These are phyloP conservation scores for Myochromella boudieri DNA, from an alignment of 768 basidiomycete genomes.

Conservation along the genomic window DNA sequence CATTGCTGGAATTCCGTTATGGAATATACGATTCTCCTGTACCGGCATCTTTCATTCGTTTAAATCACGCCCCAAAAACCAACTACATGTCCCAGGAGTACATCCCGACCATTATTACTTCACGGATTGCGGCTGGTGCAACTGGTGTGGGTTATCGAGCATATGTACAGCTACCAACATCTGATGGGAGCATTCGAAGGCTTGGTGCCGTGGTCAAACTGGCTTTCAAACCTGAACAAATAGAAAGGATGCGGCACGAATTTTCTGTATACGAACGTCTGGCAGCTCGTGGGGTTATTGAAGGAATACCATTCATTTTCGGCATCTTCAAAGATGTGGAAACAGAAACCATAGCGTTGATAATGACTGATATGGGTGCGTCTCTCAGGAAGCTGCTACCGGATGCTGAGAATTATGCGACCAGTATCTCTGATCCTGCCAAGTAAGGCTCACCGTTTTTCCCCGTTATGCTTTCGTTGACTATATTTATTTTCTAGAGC, in stretches of 20 bases:
- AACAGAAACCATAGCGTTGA: conserved; percentile 11
- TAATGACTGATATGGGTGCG: conserved; percentile 16
- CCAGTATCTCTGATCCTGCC: background rate
- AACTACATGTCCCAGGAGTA: conserved; percentile 9
- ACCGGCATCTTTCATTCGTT: conserved; percentile 13
- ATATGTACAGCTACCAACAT: background rate
- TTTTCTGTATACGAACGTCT: conserved; percentile 11
- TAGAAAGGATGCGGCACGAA: conserved; percentile 16
- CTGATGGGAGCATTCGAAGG: too few relatives aligned
- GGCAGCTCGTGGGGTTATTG: background rate
- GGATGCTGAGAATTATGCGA: background rate
- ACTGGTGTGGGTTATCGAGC: conserved; percentile 13
- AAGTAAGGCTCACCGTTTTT: background rate
- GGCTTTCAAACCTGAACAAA: conserved; percentile 8
- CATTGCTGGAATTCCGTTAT: conserved; percentile 10
- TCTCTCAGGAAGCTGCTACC: conserved; percentile 1
- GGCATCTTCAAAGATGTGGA: conserved; percentile 18
- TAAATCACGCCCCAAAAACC: background rate
- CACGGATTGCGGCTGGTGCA: conserved; percentile 11
- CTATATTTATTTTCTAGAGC: conserved; percentile 1
- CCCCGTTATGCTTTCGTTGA: background rate
- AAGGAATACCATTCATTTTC: conserved; percentile 14
- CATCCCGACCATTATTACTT: conserved; percentile 9
- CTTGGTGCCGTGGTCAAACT: conserved; percentile 17
- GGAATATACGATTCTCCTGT: conserved; percentile 12